Evolutionary conservation across 2,329 filamentous ascomycete genomes (phyloP).

Genomic region (Fusarium torreyae): DNA sequence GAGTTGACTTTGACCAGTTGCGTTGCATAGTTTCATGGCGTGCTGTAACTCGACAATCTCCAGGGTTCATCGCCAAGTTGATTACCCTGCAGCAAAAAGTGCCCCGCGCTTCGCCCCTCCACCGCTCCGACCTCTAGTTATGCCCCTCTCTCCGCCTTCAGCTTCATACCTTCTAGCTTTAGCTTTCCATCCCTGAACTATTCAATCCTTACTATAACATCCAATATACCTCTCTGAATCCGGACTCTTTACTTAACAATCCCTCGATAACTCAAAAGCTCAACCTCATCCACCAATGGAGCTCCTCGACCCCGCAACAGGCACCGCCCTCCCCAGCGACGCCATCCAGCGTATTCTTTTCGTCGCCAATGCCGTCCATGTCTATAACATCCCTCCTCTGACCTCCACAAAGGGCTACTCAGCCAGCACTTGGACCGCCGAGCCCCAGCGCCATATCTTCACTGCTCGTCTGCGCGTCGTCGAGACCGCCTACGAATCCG

Average conservation of each 20-base stretch:
- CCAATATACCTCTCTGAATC: background rate
- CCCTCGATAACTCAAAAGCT: background rate
- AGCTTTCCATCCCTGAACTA: slow-evolving; percentile 5
- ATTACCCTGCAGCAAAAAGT: slow-evolving; percentile 37
- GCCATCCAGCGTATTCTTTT: slow-evolving; percentile 90
- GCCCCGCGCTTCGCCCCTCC: slow-evolving; percentile 44
- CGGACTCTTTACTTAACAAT: background rate
- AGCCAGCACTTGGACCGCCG: slow-evolving; percentile 82
- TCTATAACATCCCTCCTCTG: slow-evolving; percentile 89
- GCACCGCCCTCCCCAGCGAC: slow-evolving; percentile 76
- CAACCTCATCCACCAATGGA: slow-evolving; percentile 63
- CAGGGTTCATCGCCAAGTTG: background rate
- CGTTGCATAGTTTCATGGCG: slow-evolving; percentile 30
- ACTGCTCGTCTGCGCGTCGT: slow-evolving; percentile 85
- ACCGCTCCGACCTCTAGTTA: slow-evolving; percentile 25
- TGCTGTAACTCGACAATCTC: slow-evolving; percentile 17
- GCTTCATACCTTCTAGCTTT: background rate
- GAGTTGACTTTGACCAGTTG: slow-evolving; percentile 22
- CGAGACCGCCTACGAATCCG: slow-evolving; percentile 74
- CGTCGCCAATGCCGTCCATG: slow-evolving; percentile 80
- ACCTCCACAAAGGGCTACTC: slow-evolving; percentile 84
- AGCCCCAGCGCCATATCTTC: slow-evolving; percentile 83
- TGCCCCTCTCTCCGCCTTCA: slow-evolving; percentile 27
- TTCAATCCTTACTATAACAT: background rate
- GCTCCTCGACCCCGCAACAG: slow-evolving; percentile 79